phyloP scores from a whole-genome alignment of 352 stramenopile species.

The Globisporangium orthogonon region DNA sequence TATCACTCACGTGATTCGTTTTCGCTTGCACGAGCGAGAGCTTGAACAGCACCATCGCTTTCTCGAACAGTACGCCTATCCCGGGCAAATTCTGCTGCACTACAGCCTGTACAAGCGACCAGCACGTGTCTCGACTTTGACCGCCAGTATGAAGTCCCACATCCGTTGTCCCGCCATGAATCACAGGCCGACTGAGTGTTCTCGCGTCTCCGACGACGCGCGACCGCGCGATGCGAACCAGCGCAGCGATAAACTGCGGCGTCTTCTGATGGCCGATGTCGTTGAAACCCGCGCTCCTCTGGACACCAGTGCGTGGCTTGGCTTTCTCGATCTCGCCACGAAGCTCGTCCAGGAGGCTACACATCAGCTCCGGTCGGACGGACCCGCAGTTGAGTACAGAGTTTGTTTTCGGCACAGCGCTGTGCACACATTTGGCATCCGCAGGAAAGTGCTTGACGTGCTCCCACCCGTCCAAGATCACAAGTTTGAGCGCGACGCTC shows the following conservation, averaged over 20 bases:
- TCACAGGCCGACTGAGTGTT: neutral
- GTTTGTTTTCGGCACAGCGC: constrained; percentile 23
- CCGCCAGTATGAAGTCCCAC: constrained; percentile 45
- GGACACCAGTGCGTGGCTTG: constrained; percentile 12
- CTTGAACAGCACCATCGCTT: constrained; percentile 28
- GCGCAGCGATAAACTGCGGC: constrained; percentile 35
- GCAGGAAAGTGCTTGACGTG: constrained; percentile 25
- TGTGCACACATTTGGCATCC: constrained; percentile 24
- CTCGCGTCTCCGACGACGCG: neutral
- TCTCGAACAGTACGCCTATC: constrained; percentile 24
- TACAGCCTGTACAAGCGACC: constrained; percentile 33
- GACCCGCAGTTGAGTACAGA: constrained; percentile 23
- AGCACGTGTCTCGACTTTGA: constrained; percentile 37
- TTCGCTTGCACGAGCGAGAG: constrained; percentile 10
- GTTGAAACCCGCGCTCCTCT: constrained; percentile 24
- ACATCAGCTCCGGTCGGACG: constrained; percentile 13
- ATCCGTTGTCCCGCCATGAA: constrained; percentile 37
- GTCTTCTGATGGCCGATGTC: constrained; percentile 42
- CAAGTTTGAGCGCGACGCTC: constrained; percentile 21
- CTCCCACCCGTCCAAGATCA: constrained; percentile 41
- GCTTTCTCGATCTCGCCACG: constrained; percentile 18
- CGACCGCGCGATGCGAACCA: constrained; percentile 16
- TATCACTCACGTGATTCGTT: neutral
- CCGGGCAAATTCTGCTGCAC: constrained; percentile 30
- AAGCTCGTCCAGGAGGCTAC: constrained; percentile 13